Base-by-base conservation (phyloP, 2,329 filamentous ascomycete genomes). In the Pseudohalonectria lignicola region DNA sequence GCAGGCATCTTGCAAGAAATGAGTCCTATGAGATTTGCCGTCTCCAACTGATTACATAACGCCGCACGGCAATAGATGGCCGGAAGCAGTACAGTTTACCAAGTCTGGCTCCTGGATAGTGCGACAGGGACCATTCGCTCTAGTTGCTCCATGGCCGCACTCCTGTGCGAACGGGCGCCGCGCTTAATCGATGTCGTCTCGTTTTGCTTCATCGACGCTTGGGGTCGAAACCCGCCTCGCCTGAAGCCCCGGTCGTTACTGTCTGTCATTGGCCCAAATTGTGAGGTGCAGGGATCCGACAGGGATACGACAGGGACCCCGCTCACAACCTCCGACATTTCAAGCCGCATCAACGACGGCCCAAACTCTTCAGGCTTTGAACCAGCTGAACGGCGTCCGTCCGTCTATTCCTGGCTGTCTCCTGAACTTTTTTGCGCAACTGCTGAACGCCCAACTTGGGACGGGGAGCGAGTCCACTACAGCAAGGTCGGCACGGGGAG, bases 121-220 rank as follows among this genome's bases (percentile, higher is more conserved):
- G 23, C 23, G 23, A 26, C 23, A 12, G 7, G 8, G 8, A 26
- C 23, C 8, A 26, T 26, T 26, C 23, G 23, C 23, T 26, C 23
- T 12, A 8, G 12, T 7, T 12, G 23, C 23, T 8, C 8, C 23
- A 26, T 26, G 8, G n/a, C n/a, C n/a, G n/a, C n/a, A n/a, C 29
- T 12, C 18, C 15, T 31, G 4, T 11, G n/a, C 8, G 31, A 15
- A 32, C 31, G 31, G 31, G 31, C 31, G 31, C 12, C 10, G 31
- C 31, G 31, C 31, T 33, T 33, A n/a, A 32, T 5, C n/a, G 16
- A 6, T 32, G 30, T 32, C 15, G 30, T 18, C 30, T 53, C 46
- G 54, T 57, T 53, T 57, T 51, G 55, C 57, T 48, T 62, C 59
- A 61, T 56, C 59, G 52, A 39, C 46, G 52, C 47, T 53, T 41